A percentile compares a stretch with the other conserved stretches of the same genome.
phyloP scores from a whole-genome alignment of 768 basidiomycete species.

The button mushroom (Agaricus bisporus) region DNA sequence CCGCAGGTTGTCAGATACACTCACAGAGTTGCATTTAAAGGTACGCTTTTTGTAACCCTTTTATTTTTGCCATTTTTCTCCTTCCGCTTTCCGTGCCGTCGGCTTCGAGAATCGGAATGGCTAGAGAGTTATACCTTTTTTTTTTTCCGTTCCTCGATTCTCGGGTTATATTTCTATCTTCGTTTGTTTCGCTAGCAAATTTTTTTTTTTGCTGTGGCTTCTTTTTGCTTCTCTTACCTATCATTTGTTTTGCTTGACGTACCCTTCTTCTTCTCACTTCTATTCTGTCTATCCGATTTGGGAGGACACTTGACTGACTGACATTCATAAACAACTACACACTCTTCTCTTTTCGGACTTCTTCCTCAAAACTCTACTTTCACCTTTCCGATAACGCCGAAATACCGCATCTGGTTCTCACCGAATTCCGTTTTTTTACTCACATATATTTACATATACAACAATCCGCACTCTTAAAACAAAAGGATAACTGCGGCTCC shows the following conservation, averaged over 20 bases:
- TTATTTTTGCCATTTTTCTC: background rate
- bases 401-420: too few species aligned
- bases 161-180: too few species aligned
- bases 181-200: too few species aligned
- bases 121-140: background rate
- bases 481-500: conserved; percentile 55
- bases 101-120: background rate
- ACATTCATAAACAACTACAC: too few species aligned
- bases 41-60: conserved; percentile 20
- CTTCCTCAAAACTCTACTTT: too few species aligned
- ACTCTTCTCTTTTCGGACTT: too few species aligned
- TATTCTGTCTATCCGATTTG: background rate
- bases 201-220: too few species aligned
- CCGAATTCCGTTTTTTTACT: background rate
- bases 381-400: too few species aligned
- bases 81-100: background rate
- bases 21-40: conserved; percentile 36
- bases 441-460: background rate
- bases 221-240: too few species aligned
- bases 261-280: background rate
- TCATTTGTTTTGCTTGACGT: background rate
- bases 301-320: too few species aligned
- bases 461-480: background rate
- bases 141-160: too few species aligned
- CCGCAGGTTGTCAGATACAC: conserved; percentile 21